phyloP scores from a whole-genome alignment of 768 basidiomycete genomes.

The Lactarius sp. region DNA sequence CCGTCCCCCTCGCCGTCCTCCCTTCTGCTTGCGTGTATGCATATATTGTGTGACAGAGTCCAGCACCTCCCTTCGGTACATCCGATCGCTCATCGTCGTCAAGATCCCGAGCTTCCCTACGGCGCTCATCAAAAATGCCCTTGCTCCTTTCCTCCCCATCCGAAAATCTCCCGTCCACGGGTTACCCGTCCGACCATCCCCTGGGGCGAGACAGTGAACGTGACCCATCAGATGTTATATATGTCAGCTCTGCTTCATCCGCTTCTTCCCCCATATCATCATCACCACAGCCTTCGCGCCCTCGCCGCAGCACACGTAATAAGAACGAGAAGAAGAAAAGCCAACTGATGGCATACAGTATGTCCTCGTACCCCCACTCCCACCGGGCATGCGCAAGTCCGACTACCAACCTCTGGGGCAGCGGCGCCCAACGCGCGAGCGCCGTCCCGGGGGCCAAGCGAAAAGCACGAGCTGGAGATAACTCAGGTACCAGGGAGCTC shows the following conservation, averaged over 20 bases:
- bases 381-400: neutral
- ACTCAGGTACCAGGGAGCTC: neutral
- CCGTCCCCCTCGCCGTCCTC: neutral
- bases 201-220: neutral
- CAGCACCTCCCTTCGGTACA: neutral
- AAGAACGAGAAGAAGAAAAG: neutral
- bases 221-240: slow-evolving; percentile 6
- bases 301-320: neutral
- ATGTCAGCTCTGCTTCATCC: slow-evolving; percentile 2
- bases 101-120: neutral
- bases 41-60: slow-evolving; percentile 6
- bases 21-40: neutral
- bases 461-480: neutral
- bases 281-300: neutral
- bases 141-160: slow-evolving; percentile 14
- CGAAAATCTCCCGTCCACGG: neutral
- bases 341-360: slow-evolving; percentile 4
- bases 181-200: neutral
- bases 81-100: slow-evolving; percentile 1
- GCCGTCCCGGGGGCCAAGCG: neutral
- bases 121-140: slow-evolving; percentile 1
- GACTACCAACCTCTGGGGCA: too few relatives aligned
- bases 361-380: slow-evolving; percentile 9
- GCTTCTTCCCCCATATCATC: neutral
- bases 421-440: neutral